Conservation (phyloP, 2,329 filamentous ascomycete genomes). For the Colletotrichum tropicale region DNA sequence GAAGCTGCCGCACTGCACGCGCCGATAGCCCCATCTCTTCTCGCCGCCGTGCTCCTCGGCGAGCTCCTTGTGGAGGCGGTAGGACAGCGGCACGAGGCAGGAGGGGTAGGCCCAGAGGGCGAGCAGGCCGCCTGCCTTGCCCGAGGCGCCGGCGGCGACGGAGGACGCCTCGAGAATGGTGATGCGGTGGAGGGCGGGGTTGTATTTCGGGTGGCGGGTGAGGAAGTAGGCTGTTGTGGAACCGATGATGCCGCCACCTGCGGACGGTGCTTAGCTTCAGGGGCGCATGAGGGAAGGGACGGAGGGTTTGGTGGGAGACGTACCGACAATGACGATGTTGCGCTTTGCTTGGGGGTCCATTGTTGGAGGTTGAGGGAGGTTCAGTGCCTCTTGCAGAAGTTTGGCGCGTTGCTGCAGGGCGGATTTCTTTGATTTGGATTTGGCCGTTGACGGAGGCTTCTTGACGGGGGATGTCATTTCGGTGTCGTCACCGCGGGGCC, state of each 20-base stretch:
- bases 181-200: constrained; percentile 75
- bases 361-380: neutral
- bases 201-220: constrained; percentile 82
- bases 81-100: constrained; percentile 85
- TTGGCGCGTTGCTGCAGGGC: neutral
- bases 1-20: constrained; percentile 73
- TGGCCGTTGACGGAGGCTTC: neutral
- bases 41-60: constrained; percentile 83
- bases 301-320: constrained; percentile 22
- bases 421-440: neutral
- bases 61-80: constrained; percentile 80
- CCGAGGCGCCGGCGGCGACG: constrained; percentile 90
- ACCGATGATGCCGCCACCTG: constrained; percentile 92
- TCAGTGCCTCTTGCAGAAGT: neutral
- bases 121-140: constrained; percentile 91
- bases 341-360: constrained; percentile 30
- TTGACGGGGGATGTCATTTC: constrained; percentile 11
- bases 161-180: constrained; percentile 86
- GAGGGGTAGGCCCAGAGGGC: constrained; percentile 90
- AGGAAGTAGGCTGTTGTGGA: constrained; percentile 91
- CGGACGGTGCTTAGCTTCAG: neutral
- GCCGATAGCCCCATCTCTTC: constrained; percentile 85
- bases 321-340: constrained; percentile 57
- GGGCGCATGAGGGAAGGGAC: neutral
- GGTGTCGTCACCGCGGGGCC: constrained; percentile 5